Evolutionary conservation across 2,329 filamentous ascomycete genomes (phyloP).

Genomic region (Dendryphion nanum): DNA sequence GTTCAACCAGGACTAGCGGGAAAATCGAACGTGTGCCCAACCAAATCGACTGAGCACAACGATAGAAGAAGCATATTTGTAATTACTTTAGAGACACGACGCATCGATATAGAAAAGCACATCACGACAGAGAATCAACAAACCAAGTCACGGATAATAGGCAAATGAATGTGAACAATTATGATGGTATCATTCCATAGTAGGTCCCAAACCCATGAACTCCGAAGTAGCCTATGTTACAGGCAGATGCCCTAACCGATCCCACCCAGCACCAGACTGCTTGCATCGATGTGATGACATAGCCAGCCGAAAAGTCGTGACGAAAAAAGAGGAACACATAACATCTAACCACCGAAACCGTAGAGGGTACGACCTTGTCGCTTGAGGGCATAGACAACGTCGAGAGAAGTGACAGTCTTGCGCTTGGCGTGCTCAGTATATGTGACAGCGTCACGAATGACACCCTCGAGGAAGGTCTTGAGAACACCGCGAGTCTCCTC

Average conservation of each 20-base stretch:
- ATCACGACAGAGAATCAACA: too few species aligned
- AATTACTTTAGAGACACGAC: too few species aligned
- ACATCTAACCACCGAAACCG: slow-evolving; percentile 64
- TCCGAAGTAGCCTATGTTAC: slow-evolving; percentile 16
- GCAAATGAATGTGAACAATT: slow-evolving; percentile 9
- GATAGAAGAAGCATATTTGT: too few species aligned
- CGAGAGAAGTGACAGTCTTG: slow-evolving; percentile 66
- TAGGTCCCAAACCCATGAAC: slow-evolving; percentile 10
- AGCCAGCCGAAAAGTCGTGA: slow-evolving; percentile 26
- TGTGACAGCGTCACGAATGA: slow-evolving; percentile 76
- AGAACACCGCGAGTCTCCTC: slow-evolving; percentile 79
- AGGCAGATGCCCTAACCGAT: slow-evolving; percentile 13
- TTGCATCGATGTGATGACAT: slow-evolving; percentile 1
- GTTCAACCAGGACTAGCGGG: too few species aligned
- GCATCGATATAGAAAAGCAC: too few species aligned
- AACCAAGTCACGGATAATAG: too few species aligned
- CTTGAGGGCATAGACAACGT: slow-evolving; percentile 64
- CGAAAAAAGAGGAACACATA: slow-evolving; percentile 32
- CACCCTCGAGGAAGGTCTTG: slow-evolving; percentile 80
- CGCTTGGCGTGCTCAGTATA: slow-evolving; percentile 83
- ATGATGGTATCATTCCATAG: slow-evolving; percentile 18
- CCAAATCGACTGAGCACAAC: too few species aligned
- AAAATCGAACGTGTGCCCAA: too few species aligned
- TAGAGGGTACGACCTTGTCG: slow-evolving; percentile 65
- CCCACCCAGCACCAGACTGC: slow-evolving; percentile 14